phyloP scores from a whole-genome alignment of 31 red algal species.

The Asparagopsis taxiformis region DNA sequence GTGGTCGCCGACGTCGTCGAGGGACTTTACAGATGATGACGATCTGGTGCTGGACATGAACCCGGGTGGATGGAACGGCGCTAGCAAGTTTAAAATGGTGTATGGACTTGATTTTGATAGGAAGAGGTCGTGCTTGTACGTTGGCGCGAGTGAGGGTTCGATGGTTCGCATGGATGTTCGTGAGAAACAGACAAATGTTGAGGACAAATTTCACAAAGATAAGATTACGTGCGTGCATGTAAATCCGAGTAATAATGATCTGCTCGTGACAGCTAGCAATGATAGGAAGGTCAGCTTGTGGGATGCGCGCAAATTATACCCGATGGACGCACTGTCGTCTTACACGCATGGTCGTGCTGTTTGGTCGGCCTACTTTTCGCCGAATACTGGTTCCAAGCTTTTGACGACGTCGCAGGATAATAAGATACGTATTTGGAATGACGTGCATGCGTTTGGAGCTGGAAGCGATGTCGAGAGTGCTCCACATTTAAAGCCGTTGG shows the following conservation, averaged over 20 bases:
- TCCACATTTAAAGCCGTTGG: conserved; percentile 12
- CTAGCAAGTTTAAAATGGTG: conserved; percentile 16
- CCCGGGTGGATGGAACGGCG: conserved; percentile 1
- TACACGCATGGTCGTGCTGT: conserved; percentile 52
- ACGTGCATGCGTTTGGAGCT: conserved; percentile 58
- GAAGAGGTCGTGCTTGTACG: conserved; percentile 14
- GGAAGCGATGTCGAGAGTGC: conserved; percentile 20
- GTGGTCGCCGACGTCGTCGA: neutral
- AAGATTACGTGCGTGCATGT: conserved; percentile 69
- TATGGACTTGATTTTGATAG: conserved; percentile 40
- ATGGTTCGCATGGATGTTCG: conserved; percentile 35
- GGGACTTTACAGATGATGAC: neutral
- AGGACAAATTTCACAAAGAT: conserved; percentile 26
- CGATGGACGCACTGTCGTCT: conserved; percentile 12
- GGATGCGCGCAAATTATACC: conserved; percentile 70
- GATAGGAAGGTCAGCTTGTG: conserved; percentile 59
- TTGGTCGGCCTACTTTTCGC: conserved; percentile 61
- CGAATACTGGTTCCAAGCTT: conserved; percentile 54
- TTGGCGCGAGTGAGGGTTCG: conserved; percentile 36
- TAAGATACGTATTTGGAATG: conserved; percentile 54
- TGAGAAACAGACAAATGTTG: neutral
- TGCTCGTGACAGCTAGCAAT: conserved; percentile 71
- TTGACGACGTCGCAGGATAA: conserved; percentile 71
- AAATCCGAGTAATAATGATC: conserved; percentile 27
- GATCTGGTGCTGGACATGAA: conserved; percentile 22